Base-by-base conservation (phyloP, 208 protist genomes). In the Wallacemonas sp. region DNA sequence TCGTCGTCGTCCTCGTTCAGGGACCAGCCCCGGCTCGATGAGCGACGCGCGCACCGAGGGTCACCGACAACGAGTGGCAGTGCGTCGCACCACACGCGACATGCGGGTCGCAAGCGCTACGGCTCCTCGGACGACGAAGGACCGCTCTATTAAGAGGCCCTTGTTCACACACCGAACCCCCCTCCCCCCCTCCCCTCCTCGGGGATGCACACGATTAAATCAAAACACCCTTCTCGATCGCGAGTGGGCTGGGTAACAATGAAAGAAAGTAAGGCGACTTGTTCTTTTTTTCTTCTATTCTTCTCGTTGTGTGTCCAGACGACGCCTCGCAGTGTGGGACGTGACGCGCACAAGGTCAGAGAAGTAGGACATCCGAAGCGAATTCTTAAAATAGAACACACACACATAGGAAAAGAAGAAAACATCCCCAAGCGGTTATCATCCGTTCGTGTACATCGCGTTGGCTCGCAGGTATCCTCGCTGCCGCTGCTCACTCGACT, bases 51-150 rank as follows among this genome's bases (percentile, higher is more conserved):
- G 2, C 52, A 18, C 8, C 52, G 52, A 8, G 52, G 52, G 16
- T 59, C 52, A 3, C 52, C 52, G 5, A 59, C 32, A 8, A 18
- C 7, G n/a, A 25, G 52, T 59, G 52, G 52, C 38, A 18, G 52
- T 39, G 14, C 31, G 44, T 49, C 44, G 3, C 20, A 59, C 31
- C 0, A 12, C 52, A 41, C 52, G 3, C 52, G 31, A 5, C 52
- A 29, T 14, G 52, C 52, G 10, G 52, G 52, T 14, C 8, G 52
- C 10, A 59, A 59, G 20, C 52, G 52, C 14, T 59, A 44, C 32
- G 52, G 52, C 52, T 59, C 52, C 31, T 59, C 52, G 5, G 52
- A 59, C 20, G 52, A 59, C 20, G 52, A 59, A 22, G 52, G 52
- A 33, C 52, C 52, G 26, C 52, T 59, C 3, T 59, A 59, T 29